Percentiles rank a stretch among this genome's conserved stretches.
Evolutionary conservation across 345 rosid species (phyloP).

Genomic region (Syzygium aromaticum): DNA sequence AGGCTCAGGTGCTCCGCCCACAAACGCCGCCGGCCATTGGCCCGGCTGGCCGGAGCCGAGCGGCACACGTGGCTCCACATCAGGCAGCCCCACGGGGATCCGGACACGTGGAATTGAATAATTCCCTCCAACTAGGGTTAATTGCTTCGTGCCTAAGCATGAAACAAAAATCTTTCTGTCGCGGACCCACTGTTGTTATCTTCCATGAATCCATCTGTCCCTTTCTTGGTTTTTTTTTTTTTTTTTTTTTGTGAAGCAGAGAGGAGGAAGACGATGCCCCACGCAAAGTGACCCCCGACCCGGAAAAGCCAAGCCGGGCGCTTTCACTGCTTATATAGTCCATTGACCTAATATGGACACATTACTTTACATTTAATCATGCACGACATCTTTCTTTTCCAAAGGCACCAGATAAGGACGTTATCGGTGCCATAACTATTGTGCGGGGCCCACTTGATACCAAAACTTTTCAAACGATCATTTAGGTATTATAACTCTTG

Average conservation of each 20-base stretch:
- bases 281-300: background rate
- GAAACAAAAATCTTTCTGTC: background rate
- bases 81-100: background rate
- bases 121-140: background rate
- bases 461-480: background rate
- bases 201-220: background rate
- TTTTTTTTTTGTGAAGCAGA: background rate
- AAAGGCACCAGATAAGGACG: background rate
- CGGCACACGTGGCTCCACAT: background rate
- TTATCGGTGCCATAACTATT: background rate
- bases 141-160: background rate
- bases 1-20: background rate
- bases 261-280: background rate
- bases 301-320: background rate
- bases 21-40: background rate
- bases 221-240: background rate
- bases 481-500: background rate
- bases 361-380: background rate
- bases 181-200: background rate
- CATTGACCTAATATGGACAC: background rate
- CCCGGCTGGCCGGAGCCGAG: background rate
- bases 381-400: background rate
- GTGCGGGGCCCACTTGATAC: background rate
- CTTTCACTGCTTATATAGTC: background rate
- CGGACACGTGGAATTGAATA: background rate